Percentiles rank a stretch among this genome's conserved stretches.
Evolutionary conservation across 345 rosid genomes (phyloP).

Genomic region (Eutrema yunnanense): DNA sequence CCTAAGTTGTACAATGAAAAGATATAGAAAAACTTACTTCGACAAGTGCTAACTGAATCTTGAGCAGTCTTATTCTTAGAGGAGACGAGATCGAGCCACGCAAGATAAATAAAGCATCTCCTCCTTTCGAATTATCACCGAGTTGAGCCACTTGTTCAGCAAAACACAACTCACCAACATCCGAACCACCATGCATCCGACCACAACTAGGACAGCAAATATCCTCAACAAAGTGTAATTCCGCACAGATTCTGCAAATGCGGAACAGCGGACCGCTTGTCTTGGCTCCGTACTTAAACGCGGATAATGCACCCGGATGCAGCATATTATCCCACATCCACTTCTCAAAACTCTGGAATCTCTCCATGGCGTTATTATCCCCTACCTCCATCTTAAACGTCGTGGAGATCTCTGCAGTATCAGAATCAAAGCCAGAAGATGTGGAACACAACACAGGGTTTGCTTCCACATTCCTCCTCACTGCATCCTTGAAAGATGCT

Average conservation of each 20-base stretch:
- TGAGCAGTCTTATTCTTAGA: slow-evolving; percentile 52
- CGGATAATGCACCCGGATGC: slow-evolving; percentile 33
- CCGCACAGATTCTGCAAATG: slow-evolving; percentile 53
- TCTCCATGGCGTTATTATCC: slow-evolving; percentile 42
- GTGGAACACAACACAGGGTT: neutral
- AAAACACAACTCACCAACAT: slow-evolving; percentile 30
- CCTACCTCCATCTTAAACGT: slow-evolving; percentile 60
- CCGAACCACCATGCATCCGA: slow-evolving; percentile 25
- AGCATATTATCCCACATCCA: slow-evolving; percentile 56
- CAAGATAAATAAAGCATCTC: slow-evolving; percentile 12
- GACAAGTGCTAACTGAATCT: slow-evolving; percentile 54
- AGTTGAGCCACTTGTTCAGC: slow-evolving; percentile 43
- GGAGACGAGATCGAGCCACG: slow-evolving; percentile 39
- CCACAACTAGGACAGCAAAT: slow-evolving; percentile 50
- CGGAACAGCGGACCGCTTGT: slow-evolving; percentile 41
- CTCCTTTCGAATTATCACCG: slow-evolving; percentile 22
- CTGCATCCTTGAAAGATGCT: slow-evolving; percentile 59
- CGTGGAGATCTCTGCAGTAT: slow-evolving; percentile 47
- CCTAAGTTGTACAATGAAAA: no score
- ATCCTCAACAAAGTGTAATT: slow-evolving; percentile 38
- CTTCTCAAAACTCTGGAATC: slow-evolving; percentile 63
- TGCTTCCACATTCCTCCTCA: slow-evolving; percentile 31
- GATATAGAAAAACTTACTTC: slow-evolving; percentile 43
- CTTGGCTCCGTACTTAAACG: slow-evolving; percentile 56
- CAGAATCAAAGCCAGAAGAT: slow-evolving; percentile 35